These are phyloP conservation scores for Colletotrichum cereale DNA, from an alignment of 2,329 filamentous ascomycete species.

Conservation along the genomic window DNA sequence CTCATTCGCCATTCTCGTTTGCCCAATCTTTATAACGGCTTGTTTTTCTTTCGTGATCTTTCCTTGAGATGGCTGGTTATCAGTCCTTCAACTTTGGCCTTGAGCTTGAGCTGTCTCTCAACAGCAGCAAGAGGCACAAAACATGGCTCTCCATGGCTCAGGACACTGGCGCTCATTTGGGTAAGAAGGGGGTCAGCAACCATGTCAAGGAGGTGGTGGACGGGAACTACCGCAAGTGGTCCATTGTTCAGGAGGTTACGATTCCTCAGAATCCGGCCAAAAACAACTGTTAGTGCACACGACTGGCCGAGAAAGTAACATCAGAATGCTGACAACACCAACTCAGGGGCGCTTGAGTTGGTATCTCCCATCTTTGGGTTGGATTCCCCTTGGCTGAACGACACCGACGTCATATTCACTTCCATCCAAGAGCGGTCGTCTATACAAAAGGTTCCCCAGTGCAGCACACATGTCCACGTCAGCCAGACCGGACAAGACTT, in stretches of 20 bases:
- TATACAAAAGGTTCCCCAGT: slow-evolving; percentile 45
- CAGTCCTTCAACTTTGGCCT: slow-evolving; percentile 48
- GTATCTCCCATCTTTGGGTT: slow-evolving; percentile 53
- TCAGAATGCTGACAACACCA: not conserved
- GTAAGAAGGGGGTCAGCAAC: slow-evolving; percentile 49
- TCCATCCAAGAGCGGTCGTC: slow-evolving; percentile 45
- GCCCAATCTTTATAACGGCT: not conserved
- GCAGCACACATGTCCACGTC: slow-evolving; percentile 55
- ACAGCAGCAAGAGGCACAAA: slow-evolving; percentile 49
- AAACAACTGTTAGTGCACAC: slow-evolving; percentile 46
- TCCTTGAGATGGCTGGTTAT: slow-evolving; percentile 14
- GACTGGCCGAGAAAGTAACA: not conserved
- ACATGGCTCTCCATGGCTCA: slow-evolving; percentile 51
- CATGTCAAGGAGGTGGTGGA: slow-evolving; percentile 50
- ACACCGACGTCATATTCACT: slow-evolving; percentile 49
- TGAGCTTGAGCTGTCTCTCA: slow-evolving; percentile 54
- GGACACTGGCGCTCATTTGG: slow-evolving; percentile 50
- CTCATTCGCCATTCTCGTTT: not conserved
- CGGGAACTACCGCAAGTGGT: slow-evolving; percentile 53
- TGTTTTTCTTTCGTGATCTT: not conserved
- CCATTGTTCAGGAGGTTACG: slow-evolving; percentile 53
- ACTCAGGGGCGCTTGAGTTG: slow-evolving; percentile 49
- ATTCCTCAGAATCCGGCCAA: slow-evolving; percentile 49
- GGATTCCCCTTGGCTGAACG: slow-evolving; percentile 45
- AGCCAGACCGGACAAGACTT: slow-evolving; percentile 43